Evolutionary conservation across 2,329 filamentous ascomycete species (phyloP), one percentile per base, ranked within the genome.

Genomic region (Penicillium capsulatum): DNA sequence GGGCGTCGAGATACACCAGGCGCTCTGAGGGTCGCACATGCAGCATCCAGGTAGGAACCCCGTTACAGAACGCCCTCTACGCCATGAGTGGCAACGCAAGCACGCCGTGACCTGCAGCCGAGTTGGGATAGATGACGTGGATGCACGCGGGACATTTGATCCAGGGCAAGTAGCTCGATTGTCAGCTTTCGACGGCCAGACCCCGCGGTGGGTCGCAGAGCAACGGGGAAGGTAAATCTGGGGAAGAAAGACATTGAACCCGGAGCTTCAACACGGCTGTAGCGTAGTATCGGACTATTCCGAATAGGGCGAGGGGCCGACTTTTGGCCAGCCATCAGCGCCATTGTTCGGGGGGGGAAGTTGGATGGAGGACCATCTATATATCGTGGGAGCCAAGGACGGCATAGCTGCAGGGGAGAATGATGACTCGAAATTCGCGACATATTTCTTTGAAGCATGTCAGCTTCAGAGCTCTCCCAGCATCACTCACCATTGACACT

Each of bases 201-300:
- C 30, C n/a, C 17, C 19, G 15, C 10, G 8, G 26, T 19, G 24
- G 34, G 33, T 20, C 40, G 34, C 31, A 31, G 31, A 29, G 29
- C 28, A 17, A 34, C 14, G 27, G 31, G 26, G 35, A 37, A 29
- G 14, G 34, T 24, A 38, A 42, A 42, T 42, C 40, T 33, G 40
- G 40, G 40, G 40, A 42, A 42, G 17, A 16, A 31, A 22, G 32
- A 14, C 32, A 33, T 35, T 32, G 31, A 33, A 24, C 30, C 36
- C 35, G 27, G 35, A 27, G 19, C 9, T 22, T 9, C 19, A 9
- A 22, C 19, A 22, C 5, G 19, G 17, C n/a, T 31, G 31, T 29
- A 42, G 20, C 31, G 40, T 42, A 34, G 40, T 27, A 42, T 42
- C 27, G n/a, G 28, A 29, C 40, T 42, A 42, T 35, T 19, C 35